Evolutionary conservation across 768 basidiomycete species (phyloP).

Genomic region (Serendipita indica): DNA sequence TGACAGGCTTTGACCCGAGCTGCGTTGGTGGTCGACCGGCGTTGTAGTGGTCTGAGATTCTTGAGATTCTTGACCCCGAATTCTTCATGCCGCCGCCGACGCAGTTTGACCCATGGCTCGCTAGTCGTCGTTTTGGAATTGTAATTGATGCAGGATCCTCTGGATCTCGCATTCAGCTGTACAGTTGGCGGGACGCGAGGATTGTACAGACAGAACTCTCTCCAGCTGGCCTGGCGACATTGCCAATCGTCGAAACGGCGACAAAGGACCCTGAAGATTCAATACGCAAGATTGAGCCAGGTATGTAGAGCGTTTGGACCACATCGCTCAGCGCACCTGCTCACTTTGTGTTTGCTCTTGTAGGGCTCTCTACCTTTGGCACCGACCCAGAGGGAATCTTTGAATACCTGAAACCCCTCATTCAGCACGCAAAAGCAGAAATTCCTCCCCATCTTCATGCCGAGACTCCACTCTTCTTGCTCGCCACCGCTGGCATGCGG

Average conservation of each 20-base stretch:
- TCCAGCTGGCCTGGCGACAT: conserved; percentile 33
- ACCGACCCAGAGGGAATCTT: conserved; percentile 54
- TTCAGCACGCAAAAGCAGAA: conserved; percentile 64
- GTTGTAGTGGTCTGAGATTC: too few relatives aligned
- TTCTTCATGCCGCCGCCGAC: conserved; percentile 60
- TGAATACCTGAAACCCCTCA: conserved; percentile 63
- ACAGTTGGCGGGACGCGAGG: conserved; percentile 85
- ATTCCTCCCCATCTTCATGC: conserved; percentile 77
- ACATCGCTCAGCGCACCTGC: not conserved
- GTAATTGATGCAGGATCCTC: conserved; percentile 99
- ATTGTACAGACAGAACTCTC: conserved; percentile 38
- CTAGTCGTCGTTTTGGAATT: conserved; percentile 72
- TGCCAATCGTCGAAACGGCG: conserved; percentile 88
- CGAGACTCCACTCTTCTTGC: conserved; percentile 80
- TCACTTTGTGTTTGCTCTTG: not conserved
- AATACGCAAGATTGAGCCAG: conserved; percentile 87
- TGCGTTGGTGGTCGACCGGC: too few relatives aligned
- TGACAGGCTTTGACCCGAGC: not conserved
- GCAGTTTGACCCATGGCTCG: conserved; percentile 56
- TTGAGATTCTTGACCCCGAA: not conserved
- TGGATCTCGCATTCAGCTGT: conserved; percentile 89
- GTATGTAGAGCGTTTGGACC: conserved; percentile 43
- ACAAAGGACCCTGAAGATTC: conserved; percentile 66
- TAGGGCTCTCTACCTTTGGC: conserved; percentile 79
- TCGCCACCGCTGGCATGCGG: conserved; percentile 97